Evolutionary conservation across 495 filamentous ascomycete species (phyloP), one percentile per base, ranked within the genome.

Genomic region (Penicillium macrosclerotiorum): DNA sequence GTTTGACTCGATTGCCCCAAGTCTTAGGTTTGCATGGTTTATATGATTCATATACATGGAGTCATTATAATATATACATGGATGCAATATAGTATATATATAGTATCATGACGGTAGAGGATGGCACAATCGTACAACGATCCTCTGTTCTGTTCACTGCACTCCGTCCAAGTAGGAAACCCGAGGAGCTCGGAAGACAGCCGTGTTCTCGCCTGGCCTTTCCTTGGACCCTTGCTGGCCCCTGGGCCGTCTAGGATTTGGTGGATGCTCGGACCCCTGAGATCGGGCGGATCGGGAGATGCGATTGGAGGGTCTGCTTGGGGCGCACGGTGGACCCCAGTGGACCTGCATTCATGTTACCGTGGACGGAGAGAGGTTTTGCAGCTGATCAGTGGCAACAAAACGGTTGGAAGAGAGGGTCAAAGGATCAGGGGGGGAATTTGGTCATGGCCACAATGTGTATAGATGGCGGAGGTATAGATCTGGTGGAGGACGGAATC

Each of bases 321-420:
- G 3, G 23, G 38, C 37, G 20, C 22, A 36, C 27, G 31, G 54
- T 57, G 54, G 49, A 23, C 45, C 31, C 6, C 8, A 19, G 55
- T 45, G 55, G 55, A 47, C 43, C 55, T 55, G 55, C 45, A 31
- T 58, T 45, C 45, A 43, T 51, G 35, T 43, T 13, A 47, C 16
- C 17, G 8, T 24, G 20, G 4, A 26, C 27, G 8, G 29, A n/a
- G n/a, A n/a, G n/a, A n/a, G 16, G n/a, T n/a, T 33, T 35, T 19
- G 14, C 8, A 30, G 14, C 11, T 27, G 19, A 27, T 5, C 4
- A 8, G 19, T 11, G 20, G 26, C 6, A 24, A 32, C 18, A 13
- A 37, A 25, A 22, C 23, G n/a, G n/a, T 20, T 35, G 22, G 22
- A 16, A 13, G 17, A 20, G 8, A 23, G n/a, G n/a, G n/a, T n/a